Conservation (phyloP, 208 protist genomes). For the Leishmania mexicana region DNA sequence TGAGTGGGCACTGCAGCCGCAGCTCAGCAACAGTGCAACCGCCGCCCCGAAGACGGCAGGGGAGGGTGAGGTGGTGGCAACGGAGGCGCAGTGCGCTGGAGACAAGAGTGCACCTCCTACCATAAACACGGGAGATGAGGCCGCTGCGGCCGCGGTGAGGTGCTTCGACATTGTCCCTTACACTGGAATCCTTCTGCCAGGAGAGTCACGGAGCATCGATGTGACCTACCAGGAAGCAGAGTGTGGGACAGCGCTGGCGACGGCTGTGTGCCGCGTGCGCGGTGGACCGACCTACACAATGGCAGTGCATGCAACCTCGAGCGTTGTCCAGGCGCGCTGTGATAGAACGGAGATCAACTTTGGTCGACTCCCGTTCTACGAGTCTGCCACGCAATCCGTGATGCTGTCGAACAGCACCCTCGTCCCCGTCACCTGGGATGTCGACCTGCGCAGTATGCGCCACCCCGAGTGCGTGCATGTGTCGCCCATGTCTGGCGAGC, state of each 20-base stretch:
- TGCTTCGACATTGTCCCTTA: conserved; percentile 96
- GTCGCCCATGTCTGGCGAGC: conserved; percentile 65
- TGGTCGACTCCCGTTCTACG: conserved; percentile 84
- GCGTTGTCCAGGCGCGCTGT: conserved; percentile 81
- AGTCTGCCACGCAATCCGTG: conserved; percentile 65
- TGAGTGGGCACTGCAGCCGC: conserved; percentile 67
- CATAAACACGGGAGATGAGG: conserved; percentile 17
- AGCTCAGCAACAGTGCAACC: neutral
- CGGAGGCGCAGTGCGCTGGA: conserved; percentile 34
- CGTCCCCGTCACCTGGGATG: conserved; percentile 84
- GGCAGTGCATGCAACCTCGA: conserved; percentile 71
- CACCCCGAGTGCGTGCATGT: conserved; percentile 69
- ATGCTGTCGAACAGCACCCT: conserved; percentile 90
- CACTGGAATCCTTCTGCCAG: conserved; percentile 84
- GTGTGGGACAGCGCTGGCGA: conserved; percentile 25
- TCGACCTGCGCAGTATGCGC: conserved; percentile 59
- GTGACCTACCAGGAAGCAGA: conserved; percentile 81
- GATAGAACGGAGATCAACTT: conserved; percentile 92
- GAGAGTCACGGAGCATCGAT: conserved; percentile 76
- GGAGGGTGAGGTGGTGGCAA: neutral
- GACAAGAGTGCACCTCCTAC: conserved; percentile 11
- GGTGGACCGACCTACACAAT: conserved; percentile 94
- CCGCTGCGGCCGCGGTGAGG: conserved; percentile 21
- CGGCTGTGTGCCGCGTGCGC: conserved; percentile 88
- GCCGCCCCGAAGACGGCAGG: neutral